Conservation (phyloP, 371 early-diverging fungal species). For the Syncephalastrum racemosum region DNA sequence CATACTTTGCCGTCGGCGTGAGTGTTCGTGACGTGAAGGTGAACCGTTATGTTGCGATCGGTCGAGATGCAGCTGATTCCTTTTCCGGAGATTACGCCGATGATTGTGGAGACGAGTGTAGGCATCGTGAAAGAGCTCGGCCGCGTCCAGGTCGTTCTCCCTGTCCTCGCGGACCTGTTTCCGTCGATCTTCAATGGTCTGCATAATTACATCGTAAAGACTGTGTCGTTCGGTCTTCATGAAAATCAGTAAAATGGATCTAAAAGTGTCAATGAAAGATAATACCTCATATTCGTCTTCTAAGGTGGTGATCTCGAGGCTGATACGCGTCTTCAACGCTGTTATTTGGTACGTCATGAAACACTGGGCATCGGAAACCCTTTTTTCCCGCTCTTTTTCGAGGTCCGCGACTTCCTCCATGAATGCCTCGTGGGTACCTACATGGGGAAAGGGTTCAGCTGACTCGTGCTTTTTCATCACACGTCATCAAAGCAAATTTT, state of each 20-base stretch:
- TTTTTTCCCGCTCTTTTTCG: conserved; percentile 36
- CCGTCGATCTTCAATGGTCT: conserved; percentile 37
- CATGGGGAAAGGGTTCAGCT: not conserved
- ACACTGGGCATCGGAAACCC: conserved; percentile 31
- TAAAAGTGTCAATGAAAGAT: not conserved
- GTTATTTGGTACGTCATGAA: conserved; percentile 28
- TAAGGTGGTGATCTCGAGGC: conserved; percentile 27
- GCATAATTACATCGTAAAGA: conserved; percentile 28
- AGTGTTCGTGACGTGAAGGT: conserved; percentile 21
- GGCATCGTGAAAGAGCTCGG: conserved; percentile 20
- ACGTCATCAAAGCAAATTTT: not conserved
- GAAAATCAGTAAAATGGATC: not conserved
- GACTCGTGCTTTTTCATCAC: not conserved
- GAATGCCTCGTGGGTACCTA: conserved; percentile 46
- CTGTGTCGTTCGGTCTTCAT: conserved; percentile 16
- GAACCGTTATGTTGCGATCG: conserved; percentile 11
- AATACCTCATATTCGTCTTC: conserved; percentile 45
- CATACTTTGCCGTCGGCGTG: conserved; percentile 26
- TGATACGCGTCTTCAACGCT: conserved; percentile 30
- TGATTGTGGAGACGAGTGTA: conserved; percentile 17
- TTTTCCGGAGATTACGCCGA: conserved; percentile 19
- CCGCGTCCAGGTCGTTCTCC: conserved; percentile 15
- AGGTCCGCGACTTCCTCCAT: conserved; percentile 39
- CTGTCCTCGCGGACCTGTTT: conserved; percentile 36
- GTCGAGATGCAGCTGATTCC: conserved; percentile 12